Evolutionary conservation across 2,329 filamentous ascomycete species (phyloP).

Genomic region (Hymenoscyphus fraxineus): DNA sequence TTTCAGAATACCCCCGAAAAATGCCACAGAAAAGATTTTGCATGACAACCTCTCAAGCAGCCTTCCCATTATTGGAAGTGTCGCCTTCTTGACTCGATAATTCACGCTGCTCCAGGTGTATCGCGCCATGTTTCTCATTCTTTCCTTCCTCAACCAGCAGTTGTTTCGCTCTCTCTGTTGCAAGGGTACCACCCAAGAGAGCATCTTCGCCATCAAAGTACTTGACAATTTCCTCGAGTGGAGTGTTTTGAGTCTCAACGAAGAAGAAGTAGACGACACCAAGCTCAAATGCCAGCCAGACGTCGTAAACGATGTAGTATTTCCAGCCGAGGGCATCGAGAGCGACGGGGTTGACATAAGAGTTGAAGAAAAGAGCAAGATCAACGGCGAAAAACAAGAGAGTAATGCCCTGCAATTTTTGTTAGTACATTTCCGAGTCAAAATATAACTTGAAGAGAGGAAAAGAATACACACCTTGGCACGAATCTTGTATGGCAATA

Average conservation of each 20-base stretch:
- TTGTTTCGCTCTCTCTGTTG: conserved; percentile 23
- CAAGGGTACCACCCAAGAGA: conserved; percentile 26
- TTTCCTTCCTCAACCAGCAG: conserved; percentile 20
- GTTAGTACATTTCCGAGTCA: not conserved
- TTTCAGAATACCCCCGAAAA: not conserved
- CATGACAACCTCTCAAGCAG: not conserved
- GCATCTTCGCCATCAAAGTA: conserved; percentile 43
- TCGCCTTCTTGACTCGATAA: not conserved
- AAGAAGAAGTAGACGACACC: conserved; percentile 34
- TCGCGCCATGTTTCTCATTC: not conserved
- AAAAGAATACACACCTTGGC: conserved; percentile 22
- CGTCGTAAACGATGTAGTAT: conserved; percentile 43
- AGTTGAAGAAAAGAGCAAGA: conserved; percentile 44
- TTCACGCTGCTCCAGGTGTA: conserved; percentile 4
- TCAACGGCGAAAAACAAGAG: conserved; percentile 44
- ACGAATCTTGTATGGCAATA: conserved; percentile 31
- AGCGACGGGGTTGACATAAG: conserved; percentile 42
- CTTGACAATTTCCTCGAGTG: conserved; percentile 44
- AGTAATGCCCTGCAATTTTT: conserved; percentile 33
- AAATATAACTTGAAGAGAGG: not conserved
- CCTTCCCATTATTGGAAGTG: not conserved
- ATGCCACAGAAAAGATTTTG: not conserved
- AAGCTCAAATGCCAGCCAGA: conserved; percentile 31
- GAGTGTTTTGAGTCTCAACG: conserved; percentile 42
- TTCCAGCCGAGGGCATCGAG: conserved; percentile 40